Base-by-base conservation (phyloP, 768 basidiomycete species). In the Lactarius sp. region DNA sequence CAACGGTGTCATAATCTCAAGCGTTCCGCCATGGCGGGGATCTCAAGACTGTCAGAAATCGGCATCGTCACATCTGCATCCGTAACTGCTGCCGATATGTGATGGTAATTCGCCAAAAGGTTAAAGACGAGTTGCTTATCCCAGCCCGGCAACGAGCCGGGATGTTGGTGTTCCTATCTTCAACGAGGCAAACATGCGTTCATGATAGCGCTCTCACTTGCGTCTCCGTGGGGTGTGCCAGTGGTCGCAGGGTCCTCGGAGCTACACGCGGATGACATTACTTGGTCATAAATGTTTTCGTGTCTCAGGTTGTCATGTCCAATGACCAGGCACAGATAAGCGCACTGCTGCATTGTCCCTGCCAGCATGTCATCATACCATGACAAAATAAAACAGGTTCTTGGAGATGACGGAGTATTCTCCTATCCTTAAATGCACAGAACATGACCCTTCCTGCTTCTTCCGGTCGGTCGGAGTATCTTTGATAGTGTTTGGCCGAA, bases 71-170 rank as follows among this genome's bases (percentile, higher is more conserved):
- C 54, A 67, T 66, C 56, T 31, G 66, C 37, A 58, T 58, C 66
- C 65, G 60, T 61, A 31, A 57, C 41, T 58, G 60, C 55, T 49
- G 49, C 65, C 58, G 65, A 33, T 44, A 53, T 56, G 53, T 36
- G 62, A 66, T 64, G 64, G 67, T 52, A 68, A 68, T 60, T 68
- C 65, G 67, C 67, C 67, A 68, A 68, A 68, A 68, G 64, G 67
- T 16, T 68, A 68, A 68, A 59, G 44, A 46, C 41, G 62, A 53
- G n/a, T 59, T 59, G 55, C 65, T 61, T 60, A 66, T 57, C 59
- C 61, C 33, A 50, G 37, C 36, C 4, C 42, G 61, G 47, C 34
- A 52, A 39, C 42, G 59, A 53, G 56, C 56, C 60, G 31, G 52
- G 27, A 51, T 54, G 33, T 67, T 27, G 56, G 55, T 39, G 20